Conservation (phyloP, 2,329 filamentous ascomycete species). For the Achaetomium macrosporum region DNA sequence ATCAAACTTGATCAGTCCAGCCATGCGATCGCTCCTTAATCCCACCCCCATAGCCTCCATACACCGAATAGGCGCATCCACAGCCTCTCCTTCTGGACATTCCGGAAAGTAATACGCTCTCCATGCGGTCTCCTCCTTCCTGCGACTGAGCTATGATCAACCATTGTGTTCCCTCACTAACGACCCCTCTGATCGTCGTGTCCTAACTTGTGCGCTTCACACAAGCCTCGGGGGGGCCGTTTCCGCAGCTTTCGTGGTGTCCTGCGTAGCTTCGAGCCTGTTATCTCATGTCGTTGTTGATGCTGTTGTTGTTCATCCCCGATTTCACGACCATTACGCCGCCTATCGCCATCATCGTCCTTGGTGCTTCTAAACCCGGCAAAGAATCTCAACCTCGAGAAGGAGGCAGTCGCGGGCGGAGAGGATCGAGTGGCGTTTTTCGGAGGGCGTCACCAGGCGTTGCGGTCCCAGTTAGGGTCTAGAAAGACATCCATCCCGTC, state of each 20-base stretch:
- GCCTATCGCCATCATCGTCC: too few species aligned
- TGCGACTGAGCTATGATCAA: background rate
- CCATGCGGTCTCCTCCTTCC: background rate
- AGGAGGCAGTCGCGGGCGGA: constrained; percentile 1
- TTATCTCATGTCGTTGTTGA: constrained; percentile 11
- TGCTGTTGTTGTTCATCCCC: constrained; percentile 15
- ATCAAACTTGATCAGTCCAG: too few species aligned
- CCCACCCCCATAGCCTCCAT: too few species aligned
- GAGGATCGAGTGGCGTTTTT: constrained; percentile 20
- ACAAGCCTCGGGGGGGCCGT: constrained; percentile 30
- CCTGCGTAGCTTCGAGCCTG: constrained; percentile 19
- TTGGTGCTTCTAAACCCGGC: background rate
- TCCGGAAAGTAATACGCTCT: too few species aligned
- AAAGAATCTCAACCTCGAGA: background rate
- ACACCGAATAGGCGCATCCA: too few species aligned
- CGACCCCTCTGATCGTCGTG: constrained; percentile 9
- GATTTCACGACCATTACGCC: too few species aligned
- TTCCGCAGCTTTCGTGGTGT: constrained; percentile 40
- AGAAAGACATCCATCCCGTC: background rate
- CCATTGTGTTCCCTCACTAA: background rate
- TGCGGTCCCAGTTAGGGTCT: constrained; percentile 88
- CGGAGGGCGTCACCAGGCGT: constrained; percentile 64
- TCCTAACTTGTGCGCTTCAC: constrained; percentile 25
- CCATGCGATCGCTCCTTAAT: too few species aligned
- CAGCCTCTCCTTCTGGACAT: too few species aligned